phyloP scores from a whole-genome alignment of 2,329 filamentous ascomycete genomes.

The Ophiostoma himal-ulmi region DNA sequence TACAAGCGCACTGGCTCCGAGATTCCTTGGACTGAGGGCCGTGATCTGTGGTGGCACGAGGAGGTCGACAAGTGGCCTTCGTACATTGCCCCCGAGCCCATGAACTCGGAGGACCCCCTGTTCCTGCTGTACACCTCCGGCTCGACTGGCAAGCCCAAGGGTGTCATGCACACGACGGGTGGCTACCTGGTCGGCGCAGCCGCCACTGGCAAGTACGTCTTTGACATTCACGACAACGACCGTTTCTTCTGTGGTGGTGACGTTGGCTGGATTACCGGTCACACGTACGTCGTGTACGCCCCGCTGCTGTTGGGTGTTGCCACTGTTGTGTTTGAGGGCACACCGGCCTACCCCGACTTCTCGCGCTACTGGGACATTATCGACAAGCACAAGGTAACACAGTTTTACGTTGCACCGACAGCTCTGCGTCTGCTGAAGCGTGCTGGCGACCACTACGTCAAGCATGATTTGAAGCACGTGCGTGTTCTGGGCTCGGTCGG shows the following conservation, averaged over 20 bases:
- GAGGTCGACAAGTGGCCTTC: constrained; percentile 94
- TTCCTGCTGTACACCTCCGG: constrained; percentile 98
- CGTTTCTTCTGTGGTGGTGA: constrained; percentile 97
- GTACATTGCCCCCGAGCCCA: constrained; percentile 81
- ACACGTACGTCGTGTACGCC: constrained; percentile 97
- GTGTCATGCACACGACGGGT: constrained; percentile 94
- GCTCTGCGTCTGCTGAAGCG: constrained; percentile 90
- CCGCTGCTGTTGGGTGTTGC: constrained; percentile 87
- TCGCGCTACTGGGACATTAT: constrained; percentile 99
- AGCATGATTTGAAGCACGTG: constrained; percentile 80
- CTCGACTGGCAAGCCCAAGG: constrained; percentile 97
- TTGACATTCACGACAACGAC: constrained; percentile 92
- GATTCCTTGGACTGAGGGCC: constrained; percentile 80
- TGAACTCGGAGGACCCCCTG: constrained; percentile 91
- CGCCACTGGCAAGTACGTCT: constrained; percentile 94
- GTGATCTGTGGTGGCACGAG: constrained; percentile 98
- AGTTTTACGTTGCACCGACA: constrained; percentile 97
- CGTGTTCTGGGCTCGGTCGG: constrained; percentile 90
- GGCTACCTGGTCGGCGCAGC: constrained; percentile 94
- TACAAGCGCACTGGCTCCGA: constrained; percentile 94
- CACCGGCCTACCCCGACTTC: constrained; percentile 94
- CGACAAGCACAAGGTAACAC: constrained; percentile 87
- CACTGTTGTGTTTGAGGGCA: constrained; percentile 96
- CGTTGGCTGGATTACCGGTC: constrained; percentile 97
- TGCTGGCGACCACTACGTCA: constrained; percentile 87